Evolutionary conservation across 495 filamentous ascomycete genomes (phyloP), one percentile per base, ranked within the genome.

Genomic region (Geoglossum glabrum): DNA sequence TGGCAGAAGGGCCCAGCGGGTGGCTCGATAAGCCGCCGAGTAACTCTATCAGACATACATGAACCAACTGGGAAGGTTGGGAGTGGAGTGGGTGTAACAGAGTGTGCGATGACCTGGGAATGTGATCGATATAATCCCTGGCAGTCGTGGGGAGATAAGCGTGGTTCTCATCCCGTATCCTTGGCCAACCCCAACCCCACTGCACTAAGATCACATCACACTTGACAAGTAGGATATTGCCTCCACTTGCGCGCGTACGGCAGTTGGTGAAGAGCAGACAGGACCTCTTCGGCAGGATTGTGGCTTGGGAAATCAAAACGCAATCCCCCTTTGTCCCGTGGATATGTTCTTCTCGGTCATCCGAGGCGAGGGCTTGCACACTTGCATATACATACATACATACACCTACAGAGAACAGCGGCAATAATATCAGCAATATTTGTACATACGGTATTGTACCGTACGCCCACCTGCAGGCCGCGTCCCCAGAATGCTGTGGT

Each of bases 311-410:
- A 13, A 52, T 28, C 49, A 30, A 30, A 52, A 23, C n/a, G 46
- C 25, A 52, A 52, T 52, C 23, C 49, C 49, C 46, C 46, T 50
- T 50, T 50, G 46, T 50, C 17, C 46, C 46, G 46, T 50, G 46
- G 46, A 23, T 50, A n/a, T 8, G 8, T 50, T 50, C 4, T 47
- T n/a, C 19, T 50, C 26, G 46, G 46, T 28, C 26, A 25, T 23
- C 46, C 46, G 46, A 25, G 46, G 46, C 17, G 36, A 17, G 13
- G 36, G 36, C 36, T 9, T 40, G 13, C 5, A 15, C 36, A 40
- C 36, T 17, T 40, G 36, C 36, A 40, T 34, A 34, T 11, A 34
- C 11, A 11, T 11, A 5, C 31, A 11, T 4, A 34, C 31, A 5
- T 5, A 11, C 31, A 5, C 5, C 31, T 34, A 11, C 31, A 34